Evolutionary conservation across 1,284 basidiomycete genomes (phyloP).

Genomic region (Crocinoboletus sp.): DNA sequence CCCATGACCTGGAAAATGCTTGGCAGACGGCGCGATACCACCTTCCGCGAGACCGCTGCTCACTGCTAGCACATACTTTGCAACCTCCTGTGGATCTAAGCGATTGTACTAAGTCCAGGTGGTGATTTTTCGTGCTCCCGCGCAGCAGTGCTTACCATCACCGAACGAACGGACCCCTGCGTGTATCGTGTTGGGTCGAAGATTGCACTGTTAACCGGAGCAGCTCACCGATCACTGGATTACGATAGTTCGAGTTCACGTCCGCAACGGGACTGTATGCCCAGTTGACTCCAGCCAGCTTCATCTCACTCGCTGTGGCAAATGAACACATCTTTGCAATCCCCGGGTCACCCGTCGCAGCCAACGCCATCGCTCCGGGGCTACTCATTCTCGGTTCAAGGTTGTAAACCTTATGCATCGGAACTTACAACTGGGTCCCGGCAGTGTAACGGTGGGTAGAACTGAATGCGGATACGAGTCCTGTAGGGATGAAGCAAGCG

Average conservation of each 20-base stretch:
- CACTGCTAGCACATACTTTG: constrained; percentile 44
- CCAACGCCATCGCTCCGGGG: constrained; percentile 69
- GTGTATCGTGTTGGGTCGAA: constrained; percentile 2
- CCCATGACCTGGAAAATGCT: constrained; percentile 72
- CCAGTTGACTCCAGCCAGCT: constrained; percentile 64
- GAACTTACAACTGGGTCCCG: constrained; percentile 59
- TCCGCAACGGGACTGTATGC: constrained; percentile 65
- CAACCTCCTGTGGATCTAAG: constrained; percentile 51
- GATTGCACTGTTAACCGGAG: background rate
- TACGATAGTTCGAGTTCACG: constrained; percentile 59
- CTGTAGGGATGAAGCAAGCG: constrained; percentile 31
- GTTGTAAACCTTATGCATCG: background rate
- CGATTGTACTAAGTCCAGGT: constrained; percentile 20
- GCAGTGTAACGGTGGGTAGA: constrained; percentile 35
- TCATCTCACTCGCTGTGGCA: constrained; percentile 53
- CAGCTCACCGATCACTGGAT: constrained; percentile 62
- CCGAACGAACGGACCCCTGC: constrained; percentile 66
- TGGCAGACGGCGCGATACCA: constrained; percentile 55
- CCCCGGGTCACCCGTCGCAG: constrained; percentile 46
- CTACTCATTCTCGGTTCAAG: constrained; percentile 32
- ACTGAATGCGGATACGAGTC: constrained; percentile 63
- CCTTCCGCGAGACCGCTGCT: constrained; percentile 43
- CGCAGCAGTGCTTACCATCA: constrained; percentile 42
- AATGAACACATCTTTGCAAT: constrained; percentile 45
- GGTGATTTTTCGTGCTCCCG: too few relatives aligned